Evolutionary conservation across 23 red algal species (phyloP), one percentile per base, ranked within the genome.

Genomic region (Agarophyton chilense): DNA sequence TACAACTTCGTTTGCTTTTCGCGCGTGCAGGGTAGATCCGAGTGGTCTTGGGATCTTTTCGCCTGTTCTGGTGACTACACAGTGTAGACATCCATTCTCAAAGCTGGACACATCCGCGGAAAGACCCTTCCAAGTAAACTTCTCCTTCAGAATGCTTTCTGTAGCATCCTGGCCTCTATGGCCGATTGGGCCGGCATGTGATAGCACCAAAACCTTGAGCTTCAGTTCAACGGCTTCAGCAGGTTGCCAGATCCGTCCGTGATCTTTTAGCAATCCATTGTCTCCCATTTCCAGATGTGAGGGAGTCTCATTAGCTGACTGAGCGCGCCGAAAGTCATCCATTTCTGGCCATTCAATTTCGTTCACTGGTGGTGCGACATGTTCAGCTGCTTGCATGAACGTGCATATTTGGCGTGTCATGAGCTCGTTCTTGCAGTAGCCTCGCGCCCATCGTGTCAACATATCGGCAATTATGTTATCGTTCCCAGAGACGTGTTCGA

Each of bases 121-220:
- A 1, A 77, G 43, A 28, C 0, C 14, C 24, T 77, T 4, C 84
- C 68, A 89, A 41, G 22, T 35, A 63, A 78, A 78, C 7, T 89
- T 14, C 0, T 75, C 84, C 1, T 47, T 38, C 2, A 75, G 18
- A 2, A 89, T 60, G 39, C 56, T 78, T 29, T 50, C 47, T 11
- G 84, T 89, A 4, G 84, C 46, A 5, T 77, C 47, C 36, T 16
- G 41, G 0, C 84, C 67, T 45, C 84, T n/a, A 46, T 89, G 84
- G 42, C 84, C 84, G 10, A 5, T 25, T 11, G 52, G 38, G 35
- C 68, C 65, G 78, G 68, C 77, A 39, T 89, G 84, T 3, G 84
- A 29, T 0, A 47, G 16, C 31, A 89, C 41, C 34, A 89, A 6
- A 3, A 89, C 14, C 38, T 0, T 41, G 33, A 78, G 49, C 24